Evolutionary conservation across 2,329 filamentous ascomycete species (phyloP).

Genomic region (Beauveria sp.): DNA sequence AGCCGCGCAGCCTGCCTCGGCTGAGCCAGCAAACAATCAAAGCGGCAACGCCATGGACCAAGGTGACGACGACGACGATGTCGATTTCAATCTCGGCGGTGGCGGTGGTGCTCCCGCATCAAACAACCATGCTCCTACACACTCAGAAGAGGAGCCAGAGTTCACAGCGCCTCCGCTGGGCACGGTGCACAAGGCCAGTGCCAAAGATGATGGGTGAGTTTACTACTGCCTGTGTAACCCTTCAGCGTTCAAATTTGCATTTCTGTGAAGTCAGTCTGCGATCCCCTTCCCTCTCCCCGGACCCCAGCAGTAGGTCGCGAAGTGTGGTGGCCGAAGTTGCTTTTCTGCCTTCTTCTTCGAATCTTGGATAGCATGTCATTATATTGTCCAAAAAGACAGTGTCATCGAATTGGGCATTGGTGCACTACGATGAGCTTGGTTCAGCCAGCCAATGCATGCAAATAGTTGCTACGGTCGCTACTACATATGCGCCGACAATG

Average conservation of each 20-base stretch:
- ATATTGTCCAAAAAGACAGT: neutral
- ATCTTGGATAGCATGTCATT: neutral
- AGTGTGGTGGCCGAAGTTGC: neutral
- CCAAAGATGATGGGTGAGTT: slow-evolving; percentile 45
- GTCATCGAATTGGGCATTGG: neutral
- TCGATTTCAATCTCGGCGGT: slow-evolving; percentile 52
- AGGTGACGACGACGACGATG: slow-evolving; percentile 38
- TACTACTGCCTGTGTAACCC: neutral
- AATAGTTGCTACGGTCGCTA: neutral
- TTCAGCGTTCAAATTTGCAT: neutral
- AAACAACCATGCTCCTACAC: slow-evolving; percentile 18
- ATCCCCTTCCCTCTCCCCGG: neutral
- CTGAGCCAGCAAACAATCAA: slow-evolving; percentile 23
- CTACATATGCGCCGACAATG: neutral
- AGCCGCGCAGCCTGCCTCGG: slow-evolving; percentile 23
- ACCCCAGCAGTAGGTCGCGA: neutral
- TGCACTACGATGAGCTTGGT: neutral
- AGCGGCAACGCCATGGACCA: slow-evolving; percentile 37
- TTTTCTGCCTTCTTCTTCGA: neutral
- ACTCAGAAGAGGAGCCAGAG: slow-evolving; percentile 20
- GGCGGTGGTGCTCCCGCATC: slow-evolving; percentile 36
- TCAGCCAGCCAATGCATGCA: neutral
- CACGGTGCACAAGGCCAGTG: slow-evolving; percentile 51
- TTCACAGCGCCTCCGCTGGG: slow-evolving; percentile 27
- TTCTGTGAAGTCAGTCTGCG: neutral